Evolutionary conservation across 495 filamentous ascomycete species (phyloP), one percentile per base, ranked within the genome.

Genomic region (Xylaria telfairii): DNA sequence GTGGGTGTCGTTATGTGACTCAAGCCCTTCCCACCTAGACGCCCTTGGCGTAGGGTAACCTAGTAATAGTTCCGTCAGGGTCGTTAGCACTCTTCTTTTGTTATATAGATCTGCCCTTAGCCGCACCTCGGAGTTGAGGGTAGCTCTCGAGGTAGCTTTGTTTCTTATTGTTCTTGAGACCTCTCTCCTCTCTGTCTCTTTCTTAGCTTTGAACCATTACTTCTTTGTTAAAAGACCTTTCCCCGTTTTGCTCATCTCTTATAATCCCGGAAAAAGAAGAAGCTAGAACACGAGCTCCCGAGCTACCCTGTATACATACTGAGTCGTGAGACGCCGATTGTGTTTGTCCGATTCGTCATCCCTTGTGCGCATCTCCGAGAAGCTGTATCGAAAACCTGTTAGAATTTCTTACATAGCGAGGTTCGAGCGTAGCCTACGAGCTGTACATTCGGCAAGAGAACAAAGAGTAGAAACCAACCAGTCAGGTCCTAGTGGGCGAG

Each of bases 101-200:
- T 32, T 66, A 66, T 66, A 66, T 66, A 69, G 56, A 54, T 53
- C 34, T 54, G 46, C 47, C 21, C 17, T 42, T 28, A 19, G 42
- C 9, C 24, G 42, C 8, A 32, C 8, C 21, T 42, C 3, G 54
- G 54, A n/a, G 10, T 32, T n/a, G 0, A 37, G 56, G 26, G 62
- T 65, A 41, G 32, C 19, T 44, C n/a, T n/a, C 59, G 17, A 2
- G 17, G n/a, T 42, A n/a, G 64, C 32, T 54, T 17, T 15, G 19
- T 41, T 34, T 66, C 34, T 28, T 24, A 19, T 41, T 66, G 19
- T 54, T 47, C 34, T 19, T 39, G 6, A 26, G 30, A 2, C 5
- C 15, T 19, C 15, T 19, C 42, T 19, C 7, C 44, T 47, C 26
- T 30, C 26, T 49, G 2, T 30, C 51, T 54, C 44, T 65, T 28